Evolutionary conservation across 2,329 filamentous ascomycete genomes (phyloP).

Genomic region (Fusarium mundagurra): DNA sequence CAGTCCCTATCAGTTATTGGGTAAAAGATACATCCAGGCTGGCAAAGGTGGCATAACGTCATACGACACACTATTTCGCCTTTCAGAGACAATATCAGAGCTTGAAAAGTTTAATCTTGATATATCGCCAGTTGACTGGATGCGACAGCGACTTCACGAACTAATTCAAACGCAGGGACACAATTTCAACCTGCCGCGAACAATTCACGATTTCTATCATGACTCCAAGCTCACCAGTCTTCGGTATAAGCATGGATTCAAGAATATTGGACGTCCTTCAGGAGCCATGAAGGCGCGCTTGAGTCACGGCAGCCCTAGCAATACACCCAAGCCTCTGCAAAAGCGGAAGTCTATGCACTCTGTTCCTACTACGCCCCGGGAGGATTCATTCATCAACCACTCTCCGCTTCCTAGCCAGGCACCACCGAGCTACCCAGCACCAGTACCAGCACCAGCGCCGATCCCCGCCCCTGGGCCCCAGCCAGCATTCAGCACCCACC

Average conservation of each 20-base stretch:
- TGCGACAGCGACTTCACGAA: conserved; percentile 66
- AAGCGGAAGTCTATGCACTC: conserved; percentile 50
- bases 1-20: conserved; percentile 66
- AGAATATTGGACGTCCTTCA: conserved; percentile 67
- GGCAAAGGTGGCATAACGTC: conserved; percentile 55
- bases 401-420: conserved; percentile 41
- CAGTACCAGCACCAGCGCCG: background rate
- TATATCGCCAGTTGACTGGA: conserved; percentile 64
- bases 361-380: conserved; percentile 42
- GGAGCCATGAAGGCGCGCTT: conserved; percentile 51
- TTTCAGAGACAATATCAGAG: conserved; percentile 64
- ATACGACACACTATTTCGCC: conserved; percentile 66
- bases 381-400: conserved; percentile 41
- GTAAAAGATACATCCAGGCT: conserved; percentile 59
- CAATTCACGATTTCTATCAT: conserved; percentile 65
- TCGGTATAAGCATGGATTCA: conserved; percentile 63
- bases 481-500: conserved; percentile 25
- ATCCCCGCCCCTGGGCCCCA: background rate
- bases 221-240: conserved; percentile 62
- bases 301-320: conserved; percentile 37
- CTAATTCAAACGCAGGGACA: conserved; percentile 55
- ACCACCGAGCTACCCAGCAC: background rate
- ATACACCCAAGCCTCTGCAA: conserved; percentile 41
- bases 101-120: conserved; percentile 64
- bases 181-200: conserved; percentile 61